Base-by-base conservation (phyloP, 768 basidiomycete species). In the Agaricus bisporus region DNA sequence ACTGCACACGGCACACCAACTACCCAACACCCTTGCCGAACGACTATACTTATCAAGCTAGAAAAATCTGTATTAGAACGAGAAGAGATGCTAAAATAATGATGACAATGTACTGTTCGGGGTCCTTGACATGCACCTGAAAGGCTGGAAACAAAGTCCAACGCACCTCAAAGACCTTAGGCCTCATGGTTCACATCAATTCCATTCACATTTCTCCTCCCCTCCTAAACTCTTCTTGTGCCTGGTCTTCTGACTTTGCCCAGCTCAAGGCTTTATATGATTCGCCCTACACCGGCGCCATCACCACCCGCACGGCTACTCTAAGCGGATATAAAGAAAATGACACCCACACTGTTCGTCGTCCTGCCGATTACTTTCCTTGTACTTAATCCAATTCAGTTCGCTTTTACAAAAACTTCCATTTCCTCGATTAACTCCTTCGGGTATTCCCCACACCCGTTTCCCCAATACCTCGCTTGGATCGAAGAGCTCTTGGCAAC, bases 1-100 rank as follows among this genome's bases (percentile, higher is more conserved):
- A 98, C 97, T 0, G 94, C 95, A 0, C 97, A 98, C 66, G 86
- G 86, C 54, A 95, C 97, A 1, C 88, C 94, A 4, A 91, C 80
- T 0, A 73, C 85, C 9, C 84, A 88, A 54, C 81, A 77, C 63
- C 91, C 95, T 3, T 81, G 83, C 48, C 81, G 94, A 49, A 97
- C 88, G 4, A 95, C 95, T n/a, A 94, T 99, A 54, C 80, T 99
- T 49, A 95, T 99, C 73, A 98, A 98, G 71, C 75, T 98, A 56
- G 93, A 98, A 70, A 86, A 85, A 63, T 86, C 85, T 54, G 95
- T 98, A 45, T 73, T 99, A 64, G 93, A 95, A 60, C 82, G 97
- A 42, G 97, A 99, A 72, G 89, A 92, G 65, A 76, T 89, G n/a
- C 68, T 94, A 64, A 93, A 91, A 73, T 85, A 73, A 73, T 60